A percentile compares a stretch with the other conserved stretches of the same genome.
These are phyloP conservation scores for Syzygium malaccense DNA, from an alignment of 441 rosid genomes.

Conservation along the genomic window DNA sequence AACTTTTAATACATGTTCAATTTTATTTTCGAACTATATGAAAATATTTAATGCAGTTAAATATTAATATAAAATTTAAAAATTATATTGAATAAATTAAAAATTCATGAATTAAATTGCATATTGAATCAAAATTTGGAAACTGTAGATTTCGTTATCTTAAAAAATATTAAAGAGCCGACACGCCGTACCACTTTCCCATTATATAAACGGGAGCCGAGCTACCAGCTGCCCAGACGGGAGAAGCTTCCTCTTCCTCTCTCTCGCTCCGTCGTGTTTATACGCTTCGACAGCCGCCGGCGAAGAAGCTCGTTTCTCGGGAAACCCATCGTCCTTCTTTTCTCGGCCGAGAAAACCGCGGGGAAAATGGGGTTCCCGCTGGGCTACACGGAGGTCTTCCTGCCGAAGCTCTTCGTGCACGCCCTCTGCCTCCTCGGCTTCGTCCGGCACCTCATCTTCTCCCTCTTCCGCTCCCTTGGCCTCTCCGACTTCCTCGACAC, in stretches of 20 bases:
- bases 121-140: too few species aligned
- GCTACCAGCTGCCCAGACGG: background rate
- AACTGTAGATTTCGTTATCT: too few species aligned
- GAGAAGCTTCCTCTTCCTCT: background rate
- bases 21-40: too few species aligned
- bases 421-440: constrained; percentile 61
- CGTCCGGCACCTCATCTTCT: constrained; percentile 42
- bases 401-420: constrained; percentile 69
- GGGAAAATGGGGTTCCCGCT: constrained; percentile 80
- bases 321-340: background rate
- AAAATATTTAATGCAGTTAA: too few species aligned
- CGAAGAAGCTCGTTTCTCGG: background rate
- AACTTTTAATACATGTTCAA: too few species aligned
- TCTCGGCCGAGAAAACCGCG: background rate
- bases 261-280: background rate
- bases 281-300: background rate
- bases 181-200: background rate
- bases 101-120: too few species aligned
- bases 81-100: too few species aligned
- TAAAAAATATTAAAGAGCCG: too few species aligned
- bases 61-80: too few species aligned
- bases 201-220: background rate
- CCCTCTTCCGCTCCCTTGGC: constrained; percentile 48
- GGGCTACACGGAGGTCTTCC: constrained; percentile 66
- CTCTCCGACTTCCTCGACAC: constrained; percentile 79